Evolutionary conservation across 1,139 yeast genomes (phyloP), one percentile per base, ranked within the genome.

Genomic region (Debaryomyces nepalensis): DNA sequence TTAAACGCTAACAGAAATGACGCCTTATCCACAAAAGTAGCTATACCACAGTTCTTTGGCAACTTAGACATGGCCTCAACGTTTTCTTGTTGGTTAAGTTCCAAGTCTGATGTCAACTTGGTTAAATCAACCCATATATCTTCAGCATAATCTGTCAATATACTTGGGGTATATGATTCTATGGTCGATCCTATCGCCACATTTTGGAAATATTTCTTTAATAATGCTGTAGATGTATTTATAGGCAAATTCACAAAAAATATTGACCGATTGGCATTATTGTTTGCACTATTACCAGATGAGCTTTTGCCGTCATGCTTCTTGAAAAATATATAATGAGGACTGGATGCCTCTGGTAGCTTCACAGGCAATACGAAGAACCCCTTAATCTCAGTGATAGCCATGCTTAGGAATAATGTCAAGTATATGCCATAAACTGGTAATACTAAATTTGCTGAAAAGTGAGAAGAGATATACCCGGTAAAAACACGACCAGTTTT

Each of bases 221-320:
- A 60, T 20, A 72, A 69, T 26, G 73, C 68, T 11, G 77, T 57
- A 26, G 75, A 72, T 8, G 90, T 73, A 46, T 77, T 75, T 21
- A 84, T 68, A 2, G 97, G 97, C 37, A 89, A 67, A 57, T 90
- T 90, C 46, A 84, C 81, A n/a, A 85, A 61, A 62, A 90, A 91
- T 12, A 91, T 64, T 9, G 86, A 74, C 39, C 84, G 54, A 24
- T 53, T 54, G 29, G 44, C 43, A 26, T 27, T 41, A 23, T 47
- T 44, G 29, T 48, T 47, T 27, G 44, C 58, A 33, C 64, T 65
- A 9, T 70, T 59, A 24, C 58, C 59, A 8, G 52, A 53, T 21
- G 42, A 42, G 18, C 60, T 59, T 39, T 66, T 73, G n/a, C 68
- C 57, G 45, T 79, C 82, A 58, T 86, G 95, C 55, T 81, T 85